These are phyloP conservation scores for Zasmidium angulare DNA, from an alignment of 2,329 filamentous ascomycete genomes.

Conservation along the genomic window DNA sequence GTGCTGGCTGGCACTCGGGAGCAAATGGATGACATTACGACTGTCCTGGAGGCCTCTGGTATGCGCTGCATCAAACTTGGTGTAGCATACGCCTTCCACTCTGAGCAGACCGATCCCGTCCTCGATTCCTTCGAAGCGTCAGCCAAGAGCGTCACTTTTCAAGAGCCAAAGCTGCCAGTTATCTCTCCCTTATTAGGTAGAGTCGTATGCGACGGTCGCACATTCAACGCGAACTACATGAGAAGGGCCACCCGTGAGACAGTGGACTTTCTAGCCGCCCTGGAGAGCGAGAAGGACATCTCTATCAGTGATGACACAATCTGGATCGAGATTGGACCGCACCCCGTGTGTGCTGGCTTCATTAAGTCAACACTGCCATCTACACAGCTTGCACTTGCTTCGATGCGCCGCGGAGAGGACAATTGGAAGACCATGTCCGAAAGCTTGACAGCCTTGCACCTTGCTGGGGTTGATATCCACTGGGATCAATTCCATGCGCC, in stretches of 20 bases:
- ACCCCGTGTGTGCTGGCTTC: slow-evolving; percentile 38
- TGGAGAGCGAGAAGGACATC: slow-evolving; percentile 32
- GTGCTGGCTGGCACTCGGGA: slow-evolving; percentile 24
- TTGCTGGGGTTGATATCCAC: slow-evolving; percentile 54
- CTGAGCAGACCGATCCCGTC: slow-evolving; percentile 31
- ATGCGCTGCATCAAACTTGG: slow-evolving; percentile 19
- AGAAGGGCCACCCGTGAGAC: slow-evolving; percentile 36
- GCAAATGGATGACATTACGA: slow-evolving; percentile 13
- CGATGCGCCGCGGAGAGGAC: slow-evolving; percentile 8
- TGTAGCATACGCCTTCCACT: slow-evolving; percentile 35
- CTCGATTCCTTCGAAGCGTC: slow-evolving; percentile 21
- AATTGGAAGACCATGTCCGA: slow-evolving; percentile 53
- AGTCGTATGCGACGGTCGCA: slow-evolving; percentile 25
- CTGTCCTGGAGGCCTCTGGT: slow-evolving; percentile 7
- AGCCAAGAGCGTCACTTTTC: slow-evolving; percentile 15
- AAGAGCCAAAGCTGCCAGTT: slow-evolving; percentile 30
- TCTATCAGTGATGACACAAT: slow-evolving; percentile 39
- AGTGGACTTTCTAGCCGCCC: slow-evolving; percentile 38
- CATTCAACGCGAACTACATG: slow-evolving; percentile 28
- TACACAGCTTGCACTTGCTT: slow-evolving; percentile 31
- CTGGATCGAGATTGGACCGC: slow-evolving; percentile 50
- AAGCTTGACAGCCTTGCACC: slow-evolving; percentile 53
- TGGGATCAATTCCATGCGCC: slow-evolving; percentile 60
- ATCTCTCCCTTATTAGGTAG: slow-evolving; percentile 32
- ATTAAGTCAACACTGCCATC: slow-evolving; percentile 11